Base-by-base conservation (phyloP, 305 asterid species). In the Fraxinus albicans region DNA sequence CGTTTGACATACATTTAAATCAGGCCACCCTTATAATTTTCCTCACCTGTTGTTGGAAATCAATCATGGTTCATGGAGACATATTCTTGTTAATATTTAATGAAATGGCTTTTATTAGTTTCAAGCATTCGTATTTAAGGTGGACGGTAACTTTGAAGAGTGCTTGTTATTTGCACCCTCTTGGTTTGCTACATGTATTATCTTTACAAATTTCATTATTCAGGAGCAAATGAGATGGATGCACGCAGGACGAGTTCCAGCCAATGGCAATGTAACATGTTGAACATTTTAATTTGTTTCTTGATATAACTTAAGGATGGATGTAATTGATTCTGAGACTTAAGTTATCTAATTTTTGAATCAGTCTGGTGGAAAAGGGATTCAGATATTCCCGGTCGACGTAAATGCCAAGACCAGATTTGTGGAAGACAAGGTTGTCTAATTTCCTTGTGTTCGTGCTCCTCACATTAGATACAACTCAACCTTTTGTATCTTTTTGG, bases 371-470 rank as follows among this genome's bases (percentile, higher is more conserved):
- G 15, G 27, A 58, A 23, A 58, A 82, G 50, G 65, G 81, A 47
- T 79, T 67, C 82, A 33, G 73, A 44, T 12, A 29, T 74, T 63
- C 13, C 73, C 36, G 33, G 72, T 36, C 80, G 80, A 74, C 38
- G 75, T 34, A 12, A 36, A 53, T 36, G 50, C 65, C 31, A 70
- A 80, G 83, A 55, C 83, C 79, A 80, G 42, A 79, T 72, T 79
- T 79, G 86, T 82, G 60, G 80, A 25, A 72, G 92, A 90, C 86
- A 84, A 88, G 94, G 95, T 89, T 84, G 85, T 67, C 80, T 35
- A 73, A 44, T 75, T 81, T 82, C 63, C 29, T 47, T 86, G 38
- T 38, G 19, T 80, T 78, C 44, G 53, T 69, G 40, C 80, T 80
- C 50, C 23, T 58, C 34, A 47, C 35, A 79, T 83, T 83, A 77